These are phyloP conservation scores for Parasarocladium wereldwijsianum DNA, from an alignment of 2,329 filamentous ascomycete genomes.

Conservation along the genomic window DNA sequence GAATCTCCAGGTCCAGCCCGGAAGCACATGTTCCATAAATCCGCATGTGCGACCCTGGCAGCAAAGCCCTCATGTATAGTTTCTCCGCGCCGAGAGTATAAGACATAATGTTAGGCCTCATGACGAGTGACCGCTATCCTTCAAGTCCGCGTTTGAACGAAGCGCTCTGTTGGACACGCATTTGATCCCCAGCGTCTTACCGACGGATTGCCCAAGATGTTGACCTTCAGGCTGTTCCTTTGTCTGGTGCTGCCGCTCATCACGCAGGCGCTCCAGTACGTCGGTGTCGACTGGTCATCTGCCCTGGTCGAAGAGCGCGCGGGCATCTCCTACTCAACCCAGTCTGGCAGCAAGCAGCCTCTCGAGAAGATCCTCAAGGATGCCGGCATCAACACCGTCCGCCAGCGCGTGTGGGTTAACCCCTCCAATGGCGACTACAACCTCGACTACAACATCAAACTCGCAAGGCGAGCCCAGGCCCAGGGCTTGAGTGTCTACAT, in stretches of 20 bases:
- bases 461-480: conserved; percentile 50
- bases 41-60: too few relatives aligned
- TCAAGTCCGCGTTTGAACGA: too few relatives aligned
- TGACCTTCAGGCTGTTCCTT: too few relatives aligned
- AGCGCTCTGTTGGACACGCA: too few relatives aligned
- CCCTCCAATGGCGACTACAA: conserved; percentile 50
- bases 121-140: too few relatives aligned
- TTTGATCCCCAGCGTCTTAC: too few relatives aligned
- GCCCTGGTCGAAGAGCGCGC: conserved; percentile 45
- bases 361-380: conserved; percentile 48
- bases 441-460: conserved; percentile 52
- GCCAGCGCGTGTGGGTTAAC: conserved; percentile 60
- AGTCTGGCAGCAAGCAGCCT: conserved; percentile 32
- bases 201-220: too few relatives aligned
- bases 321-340: conserved; percentile 45
- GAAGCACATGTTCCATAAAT: too few relatives aligned
- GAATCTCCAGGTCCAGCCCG: too few relatives aligned
- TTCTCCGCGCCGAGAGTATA: too few relatives aligned
- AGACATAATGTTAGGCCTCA: too few relatives aligned
- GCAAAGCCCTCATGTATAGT: too few relatives aligned
- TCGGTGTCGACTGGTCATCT: conserved; percentile 59
- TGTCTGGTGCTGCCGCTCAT: conserved; percentile 9
- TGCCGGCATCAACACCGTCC: conserved; percentile 53
- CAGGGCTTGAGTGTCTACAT: conserved; percentile 46
- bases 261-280: conserved; percentile 40